Evolutionary conservation across 495 filamentous ascomycete species (phyloP).

Genomic region (Podospora appendiculata): DNA sequence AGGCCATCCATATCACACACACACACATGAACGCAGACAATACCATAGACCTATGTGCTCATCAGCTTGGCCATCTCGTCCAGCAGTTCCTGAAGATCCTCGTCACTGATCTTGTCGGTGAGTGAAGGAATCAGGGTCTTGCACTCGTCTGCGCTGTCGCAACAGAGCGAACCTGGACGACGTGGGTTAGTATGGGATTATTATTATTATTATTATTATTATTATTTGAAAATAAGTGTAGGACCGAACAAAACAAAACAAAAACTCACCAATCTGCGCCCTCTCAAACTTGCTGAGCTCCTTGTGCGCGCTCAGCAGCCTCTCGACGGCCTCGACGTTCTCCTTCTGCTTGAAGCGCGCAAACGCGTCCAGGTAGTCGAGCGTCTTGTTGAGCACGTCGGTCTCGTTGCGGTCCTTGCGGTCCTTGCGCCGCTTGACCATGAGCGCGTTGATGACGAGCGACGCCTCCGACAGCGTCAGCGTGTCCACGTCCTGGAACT

Average conservation of each 20-base stretch:
- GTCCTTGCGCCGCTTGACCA: conserved; percentile 61
- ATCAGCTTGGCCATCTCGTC: conserved; percentile 79
- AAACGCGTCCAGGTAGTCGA: conserved; percentile 87
- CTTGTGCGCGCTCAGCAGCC: conserved; percentile 64
- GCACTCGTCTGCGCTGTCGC: conserved; percentile 87
- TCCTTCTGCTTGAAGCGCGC: conserved; percentile 91
- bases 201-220: too few species aligned
- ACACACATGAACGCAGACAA: not conserved
- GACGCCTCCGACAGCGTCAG: conserved; percentile 87
- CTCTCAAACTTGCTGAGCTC: conserved; percentile 86
- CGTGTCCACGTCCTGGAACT: conserved; percentile 81
- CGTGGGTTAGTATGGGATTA: not conserved
- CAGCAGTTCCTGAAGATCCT: conserved; percentile 76
- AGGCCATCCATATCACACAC: not conserved
- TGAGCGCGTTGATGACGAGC: conserved; percentile 79
- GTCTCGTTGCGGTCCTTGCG: conserved; percentile 60
- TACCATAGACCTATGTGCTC: conserved; percentile 8
- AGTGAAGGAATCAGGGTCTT: conserved; percentile 93
- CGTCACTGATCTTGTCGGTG: conserved; percentile 77
- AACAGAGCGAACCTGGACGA: conserved; percentile 71
- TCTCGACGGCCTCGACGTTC: conserved; percentile 86
- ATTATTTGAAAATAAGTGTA: too few species aligned
- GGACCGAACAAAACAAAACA: too few species aligned
- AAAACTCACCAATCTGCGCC: conserved; percentile 73
- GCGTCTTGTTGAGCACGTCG: conserved; percentile 72